A percentile compares a stretch with the other conserved stretches of the same genome.
Evolutionary conservation across 345 rosid genomes (phyloP).

Genomic region (Excoecaria cochinchinensis): DNA sequence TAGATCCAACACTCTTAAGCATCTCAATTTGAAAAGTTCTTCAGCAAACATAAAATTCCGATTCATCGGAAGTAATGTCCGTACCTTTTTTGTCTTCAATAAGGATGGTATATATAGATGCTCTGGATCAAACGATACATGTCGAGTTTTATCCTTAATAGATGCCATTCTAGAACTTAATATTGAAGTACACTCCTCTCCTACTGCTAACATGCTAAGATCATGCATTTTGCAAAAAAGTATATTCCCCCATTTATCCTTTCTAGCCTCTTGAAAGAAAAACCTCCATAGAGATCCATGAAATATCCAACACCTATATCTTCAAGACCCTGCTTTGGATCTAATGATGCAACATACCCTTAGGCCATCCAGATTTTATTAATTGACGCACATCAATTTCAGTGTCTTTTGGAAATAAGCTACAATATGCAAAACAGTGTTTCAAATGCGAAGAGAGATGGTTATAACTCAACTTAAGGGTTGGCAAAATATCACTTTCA

Average conservation of each 20-base stretch:
- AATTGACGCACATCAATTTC: slow-evolving; percentile 16
- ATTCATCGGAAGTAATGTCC: too few species aligned
- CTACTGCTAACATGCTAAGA: too few species aligned
- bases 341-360: slow-evolving; percentile 15
- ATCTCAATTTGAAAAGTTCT: not conserved
- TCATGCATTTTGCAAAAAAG: too few species aligned
- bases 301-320: too few species aligned
- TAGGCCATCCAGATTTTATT: slow-evolving; percentile 29
- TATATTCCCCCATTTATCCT: too few species aligned
- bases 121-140: too few species aligned
- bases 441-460: slow-evolving; percentile 35
- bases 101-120: too few species aligned
- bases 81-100: not conserved
- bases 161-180: not conserved
- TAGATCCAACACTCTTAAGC: not conserved
- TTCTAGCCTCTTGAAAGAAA: too few species aligned
- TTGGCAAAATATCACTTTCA: slow-evolving; percentile 13
- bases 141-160: too few species aligned
- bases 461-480: slow-evolving; percentile 33
- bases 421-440: slow-evolving; percentile 41
- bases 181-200: too few species aligned
- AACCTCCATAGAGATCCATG: too few species aligned
- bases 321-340: not conserved
- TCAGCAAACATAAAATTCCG: too few species aligned
- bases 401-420: slow-evolving; percentile 32